Evolutionary conservation across 2,329 filamentous ascomycete species (phyloP), one percentile per base, ranked within the genome.

Genomic region (Colletotrichum tamarilloi): DNA sequence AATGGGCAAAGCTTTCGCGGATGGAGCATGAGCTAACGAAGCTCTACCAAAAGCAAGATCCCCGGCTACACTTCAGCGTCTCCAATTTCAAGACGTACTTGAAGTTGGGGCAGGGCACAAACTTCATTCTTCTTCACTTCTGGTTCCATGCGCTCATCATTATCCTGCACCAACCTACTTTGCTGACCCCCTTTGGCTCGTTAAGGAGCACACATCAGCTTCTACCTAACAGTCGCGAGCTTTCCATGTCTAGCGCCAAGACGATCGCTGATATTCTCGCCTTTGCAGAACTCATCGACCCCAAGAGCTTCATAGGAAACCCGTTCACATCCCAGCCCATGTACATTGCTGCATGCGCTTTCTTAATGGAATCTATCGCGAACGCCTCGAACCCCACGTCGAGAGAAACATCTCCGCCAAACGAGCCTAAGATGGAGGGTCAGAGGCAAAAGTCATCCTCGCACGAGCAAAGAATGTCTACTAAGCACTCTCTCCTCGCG

Each of bases 141-240:
- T 97, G 94, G 94, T 96, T 96, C 77, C 94, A 97, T 75, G 94
- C 94, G 0, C 85, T 97, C 35, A 95, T 97, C 75, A 94, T 97
- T 72, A 88, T 97, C 4, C 86, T 97, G 5, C 94, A 97, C 78
- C 94, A 96, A 76, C 95, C 95, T 0, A 96, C 94, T 0, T 84
- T 97, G 1, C 85, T 97, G 66, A 93, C 94, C 60, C 94, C 93
- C 0, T 95, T 97, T 77, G 87, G 87, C n/a, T 83, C 85, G 16
- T 80, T 88, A 42, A 85, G 83, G 57, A 85, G 84, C 69, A 92
- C 93, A 66, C 88, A 94, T 62, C 92, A 95, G 68, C 86, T 97
- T 1, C 90, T 95, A 49, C 90, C 93, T 0, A 94, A 97, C 78
- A 97, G 94, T 76, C 91, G 94, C 68, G 94, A 97, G 80, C 81